Conservation (phyloP, 2,329 filamentous ascomycete genomes). For the Xylariaceae sp. region DNA sequence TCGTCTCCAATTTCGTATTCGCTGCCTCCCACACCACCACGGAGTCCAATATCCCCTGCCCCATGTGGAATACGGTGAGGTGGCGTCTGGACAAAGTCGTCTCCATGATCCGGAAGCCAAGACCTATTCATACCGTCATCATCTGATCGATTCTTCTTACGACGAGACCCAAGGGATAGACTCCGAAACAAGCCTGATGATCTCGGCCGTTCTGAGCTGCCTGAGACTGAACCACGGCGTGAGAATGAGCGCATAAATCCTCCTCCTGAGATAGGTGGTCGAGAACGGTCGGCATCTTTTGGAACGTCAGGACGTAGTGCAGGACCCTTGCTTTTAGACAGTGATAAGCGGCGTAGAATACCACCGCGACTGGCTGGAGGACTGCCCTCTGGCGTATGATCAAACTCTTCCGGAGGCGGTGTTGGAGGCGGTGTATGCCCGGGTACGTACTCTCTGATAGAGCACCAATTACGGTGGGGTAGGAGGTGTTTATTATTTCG, state of each 20-base stretch:
- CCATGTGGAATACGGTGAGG: slow-evolving; percentile 23
- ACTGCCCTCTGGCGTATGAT: slow-evolving; percentile 37
- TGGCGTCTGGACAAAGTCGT: slow-evolving; percentile 10
- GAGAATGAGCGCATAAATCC: slow-evolving; percentile 47
- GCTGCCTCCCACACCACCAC: slow-evolving; percentile 24
- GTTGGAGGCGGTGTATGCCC: slow-evolving; percentile 71
- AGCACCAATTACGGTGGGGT: slow-evolving; percentile 92
- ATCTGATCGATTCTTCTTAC: slow-evolving; percentile 38
- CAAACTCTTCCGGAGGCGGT: slow-evolving; percentile 53
- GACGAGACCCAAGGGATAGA: slow-evolving; percentile 55
- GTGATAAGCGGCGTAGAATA: slow-evolving; percentile 42
- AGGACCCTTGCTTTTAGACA: slow-evolving; percentile 41
- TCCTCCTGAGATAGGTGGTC: slow-evolving; percentile 49
- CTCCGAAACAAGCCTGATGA: slow-evolving; percentile 51
- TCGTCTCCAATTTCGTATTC: slow-evolving; percentile 59
- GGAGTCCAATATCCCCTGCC: slow-evolving; percentile 31
- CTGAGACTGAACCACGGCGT: slow-evolving; percentile 36
- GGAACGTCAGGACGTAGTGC: slow-evolving; percentile 37
- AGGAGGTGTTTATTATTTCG: slow-evolving; percentile 89
- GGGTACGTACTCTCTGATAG: slow-evolving; percentile 80
- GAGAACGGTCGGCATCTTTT: slow-evolving; percentile 39
- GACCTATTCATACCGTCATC: slow-evolving; percentile 56
- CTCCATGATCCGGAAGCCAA: slow-evolving; percentile 45
- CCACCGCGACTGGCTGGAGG: slow-evolving; percentile 36
- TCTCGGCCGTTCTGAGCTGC: slow-evolving; percentile 35